A percentile compares a stretch with the other conserved stretches of the same genome.
phyloP scores from a whole-genome alignment of 331 rosid genomes.

The Erythrophleum ivorense region DNA sequence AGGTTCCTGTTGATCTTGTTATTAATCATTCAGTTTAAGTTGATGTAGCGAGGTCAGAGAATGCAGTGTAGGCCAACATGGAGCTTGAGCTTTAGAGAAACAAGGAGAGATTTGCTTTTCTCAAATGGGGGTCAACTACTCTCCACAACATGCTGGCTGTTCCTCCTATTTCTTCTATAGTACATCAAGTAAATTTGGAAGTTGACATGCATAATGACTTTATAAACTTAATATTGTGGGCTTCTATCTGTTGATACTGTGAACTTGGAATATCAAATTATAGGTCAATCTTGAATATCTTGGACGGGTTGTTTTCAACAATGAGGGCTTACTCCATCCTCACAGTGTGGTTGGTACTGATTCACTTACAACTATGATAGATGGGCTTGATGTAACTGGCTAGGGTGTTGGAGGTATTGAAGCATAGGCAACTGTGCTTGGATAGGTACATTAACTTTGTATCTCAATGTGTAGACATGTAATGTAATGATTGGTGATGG shows the following conservation, averaged over 20 bases:
- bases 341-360: constrained; percentile 97
- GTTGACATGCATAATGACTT: constrained; percentile 17
- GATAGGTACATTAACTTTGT: constrained; percentile 65
- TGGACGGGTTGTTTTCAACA: constrained; percentile 89
- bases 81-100: constrained; percentile 89
- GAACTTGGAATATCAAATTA: constrained; percentile 35
- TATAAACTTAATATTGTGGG: constrained; percentile 5
- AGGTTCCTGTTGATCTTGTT: constrained; percentile 98
- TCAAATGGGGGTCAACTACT: constrained; percentile 93
- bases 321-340: constrained; percentile 80
- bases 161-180: constrained; percentile 96
- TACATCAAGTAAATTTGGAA: constrained; percentile 79
- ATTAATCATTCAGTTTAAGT: constrained; percentile 96
- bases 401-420: constrained; percentile 98
- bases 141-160: constrained; percentile 93
- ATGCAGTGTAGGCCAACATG: constrained; percentile 92
- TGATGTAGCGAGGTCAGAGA: constrained; percentile 81
- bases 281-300: constrained; percentile 97
- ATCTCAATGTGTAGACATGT: constrained; percentile 23
- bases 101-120: constrained; percentile 91
- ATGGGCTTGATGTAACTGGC: constrained; percentile 93
- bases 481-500: constrained; percentile 8
- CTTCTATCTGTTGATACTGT: background rate
- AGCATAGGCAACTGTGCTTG: constrained; percentile 95
- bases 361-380: constrained; percentile 95